Percentiles rank a stretch among this genome's conserved stretches.
phyloP scores from a whole-genome alignment of 805 yeast species.

The Candida takata region DNA sequence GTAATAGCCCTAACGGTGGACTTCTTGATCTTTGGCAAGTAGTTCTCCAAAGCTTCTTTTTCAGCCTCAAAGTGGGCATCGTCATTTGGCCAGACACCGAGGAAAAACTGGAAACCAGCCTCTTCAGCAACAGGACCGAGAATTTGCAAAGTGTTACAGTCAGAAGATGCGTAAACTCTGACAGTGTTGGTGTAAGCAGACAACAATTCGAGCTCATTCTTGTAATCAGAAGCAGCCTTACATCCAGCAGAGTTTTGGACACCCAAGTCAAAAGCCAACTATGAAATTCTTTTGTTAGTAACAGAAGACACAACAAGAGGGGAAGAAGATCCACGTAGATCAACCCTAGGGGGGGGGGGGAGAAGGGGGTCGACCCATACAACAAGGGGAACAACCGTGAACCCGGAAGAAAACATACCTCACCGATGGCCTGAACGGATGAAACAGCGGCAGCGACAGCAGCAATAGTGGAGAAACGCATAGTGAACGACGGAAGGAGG shows the following conservation, averaged over 20 bases:
- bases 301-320: no score
- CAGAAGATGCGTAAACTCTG: constrained; percentile 89
- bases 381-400: no score
- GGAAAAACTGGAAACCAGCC: constrained; percentile 66
- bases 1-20: constrained; percentile 67
- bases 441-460: constrained; percentile 40
- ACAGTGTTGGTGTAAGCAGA: constrained; percentile 54
- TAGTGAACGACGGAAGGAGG: constrained; percentile 3
- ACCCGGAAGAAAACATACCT: constrained; percentile 25
- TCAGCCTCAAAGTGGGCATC: constrained; percentile 71
- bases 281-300: constrained; percentile 4
- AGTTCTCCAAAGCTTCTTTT: constrained; percentile 57
- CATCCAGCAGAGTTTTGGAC: constrained; percentile 65
- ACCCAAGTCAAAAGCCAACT: constrained; percentile 80
- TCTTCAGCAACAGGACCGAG: constrained; percentile 83
- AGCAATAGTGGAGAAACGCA: constrained; percentile 20
- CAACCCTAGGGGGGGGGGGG: neutral
- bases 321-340: no score
- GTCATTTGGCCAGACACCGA: constrained; percentile 95
- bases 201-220: constrained; percentile 55
- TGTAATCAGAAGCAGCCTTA: constrained; percentile 66
- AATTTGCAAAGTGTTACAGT: constrained; percentile 80
- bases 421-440: constrained; percentile 53
- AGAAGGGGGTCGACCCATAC: no score
- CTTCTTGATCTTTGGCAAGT: constrained; percentile 67